Percentiles rank a stretch among this genome's conserved stretches.
Evolutionary conservation across 192 early-diverging fungal genomes (phyloP).

Genomic region (Endogone sp.): DNA sequence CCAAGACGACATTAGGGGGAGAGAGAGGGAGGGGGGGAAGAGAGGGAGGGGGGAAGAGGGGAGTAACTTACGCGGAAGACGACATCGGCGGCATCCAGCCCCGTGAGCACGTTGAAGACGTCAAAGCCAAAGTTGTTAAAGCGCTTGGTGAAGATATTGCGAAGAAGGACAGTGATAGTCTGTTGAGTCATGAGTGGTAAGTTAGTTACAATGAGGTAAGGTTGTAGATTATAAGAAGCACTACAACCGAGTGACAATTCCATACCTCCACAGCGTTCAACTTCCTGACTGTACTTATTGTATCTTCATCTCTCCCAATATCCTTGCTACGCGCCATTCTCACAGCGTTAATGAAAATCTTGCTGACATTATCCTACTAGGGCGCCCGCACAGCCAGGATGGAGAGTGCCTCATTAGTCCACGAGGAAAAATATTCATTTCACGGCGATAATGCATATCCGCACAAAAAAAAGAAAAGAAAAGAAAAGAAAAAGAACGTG

Average conservation of each 20-base stretch:
- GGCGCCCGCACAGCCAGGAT: too few species aligned
- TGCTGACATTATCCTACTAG: slow-evolving; percentile 28
- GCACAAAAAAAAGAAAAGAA: too few species aligned
- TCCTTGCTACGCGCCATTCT: slow-evolving; percentile 29
- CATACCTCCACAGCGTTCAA: slow-evolving; percentile 24
- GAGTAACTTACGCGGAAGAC: slow-evolving; percentile 3
- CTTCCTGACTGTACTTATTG: slow-evolving; percentile 13
- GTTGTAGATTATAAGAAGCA: background rate
- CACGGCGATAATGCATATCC: too few species aligned
- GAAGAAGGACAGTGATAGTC: slow-evolving; percentile 17
- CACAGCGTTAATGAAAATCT: slow-evolving; percentile 39
- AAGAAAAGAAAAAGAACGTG: too few species aligned
- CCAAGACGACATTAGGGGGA: too few species aligned
- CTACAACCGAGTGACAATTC: too few species aligned
- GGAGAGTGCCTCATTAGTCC: too few species aligned
- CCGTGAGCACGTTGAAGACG: slow-evolving; percentile 45
- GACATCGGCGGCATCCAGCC: slow-evolving; percentile 29
- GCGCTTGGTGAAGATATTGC: slow-evolving; percentile 46
- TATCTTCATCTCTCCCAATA: background rate
- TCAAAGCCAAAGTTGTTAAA: slow-evolving; percentile 54
- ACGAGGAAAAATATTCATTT: too few species aligned
- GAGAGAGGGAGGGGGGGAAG: too few species aligned
- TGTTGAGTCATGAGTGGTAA: background rate
- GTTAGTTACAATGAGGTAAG: background rate
- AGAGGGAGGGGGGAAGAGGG: too few species aligned